Base-by-base conservation (phyloP, 2,329 filamentous ascomycete genomes). In the Exophiala spinifera region DNA sequence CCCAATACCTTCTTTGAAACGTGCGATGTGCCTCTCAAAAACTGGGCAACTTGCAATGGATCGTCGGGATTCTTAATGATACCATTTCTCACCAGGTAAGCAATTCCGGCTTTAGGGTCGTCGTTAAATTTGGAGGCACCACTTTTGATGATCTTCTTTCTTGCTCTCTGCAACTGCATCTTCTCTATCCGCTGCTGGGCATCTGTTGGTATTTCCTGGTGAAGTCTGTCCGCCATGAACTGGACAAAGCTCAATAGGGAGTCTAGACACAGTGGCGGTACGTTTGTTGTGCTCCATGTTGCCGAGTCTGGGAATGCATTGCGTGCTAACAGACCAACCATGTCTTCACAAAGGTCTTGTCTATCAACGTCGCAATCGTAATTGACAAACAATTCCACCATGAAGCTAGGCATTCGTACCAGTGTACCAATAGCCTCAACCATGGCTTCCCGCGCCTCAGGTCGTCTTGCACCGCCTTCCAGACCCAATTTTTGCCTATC, bases 251-350 rank as follows among this genome's bases (percentile, higher is more conserved):
- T 86, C 20, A 99, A 78, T 10, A 99, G 77, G 8, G 94, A 91
- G 72, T 99, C 94, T 19, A 99, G 78, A 65, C 94, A 99, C 2
- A 99, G 76, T 0, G 94, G 94, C 14, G 94, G 94, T 1, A 99
- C 95, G 67, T 95, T 99, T 4, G 92, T 96, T 10, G 94, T 99
- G 70, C 95, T 99, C 94, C 94, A 99, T 4, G 91, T 96, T 4
- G 92, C 94, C 7, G 94, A 96, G 69, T 99, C 94, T 0, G 94
- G 95, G 61, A 99, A 88, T 1, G 94, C 94, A 69, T 96, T 99
- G 55, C 94, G 83, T 17, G 94, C 92, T 14, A 99, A 76, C 31
- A 99, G 79, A 0, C 94, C 92, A 56, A 99, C 84, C 81, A 97
- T 88, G 67, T 99, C 95, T 74, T 96, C 89, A 66, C 94, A 99